Evolutionary conservation across 441 rosid species (phyloP), one percentile per base, ranked within the genome.

Genomic region (Erodium texanum): DNA sequence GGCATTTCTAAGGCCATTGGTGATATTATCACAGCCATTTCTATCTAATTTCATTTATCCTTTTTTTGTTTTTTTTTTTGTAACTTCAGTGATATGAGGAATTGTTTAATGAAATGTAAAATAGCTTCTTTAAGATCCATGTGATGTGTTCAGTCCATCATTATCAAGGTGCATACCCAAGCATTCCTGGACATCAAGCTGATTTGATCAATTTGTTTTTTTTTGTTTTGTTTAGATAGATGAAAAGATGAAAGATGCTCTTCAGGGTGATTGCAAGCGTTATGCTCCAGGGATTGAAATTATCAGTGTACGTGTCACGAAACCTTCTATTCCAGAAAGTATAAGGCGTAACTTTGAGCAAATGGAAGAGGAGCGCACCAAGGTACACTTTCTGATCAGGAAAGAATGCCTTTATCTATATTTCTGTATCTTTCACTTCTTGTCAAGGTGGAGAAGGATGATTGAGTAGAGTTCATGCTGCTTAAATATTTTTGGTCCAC

Each of bases 191-290:
- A 20, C 14, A 20, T 56, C 62, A 20, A 20, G 24, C 62, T 54
- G 62, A 20, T 56, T 56, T 14, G 24, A 9, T 20, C 23, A 64
- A 16, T n/a, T 24, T 64, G 24, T 23, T 22, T 32, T 67, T 71
- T 72, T 3, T 23, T 22, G 24, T 67, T 71, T 72, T 3, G 18
- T 74, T 69, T 76, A 92, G 97, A 92, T 90, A 67, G 98, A 88
- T 75, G 96, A 92, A 73, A 88, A 88, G 74, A 92, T 90, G 97
- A 89, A 90, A 82, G 96, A 92, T n/a, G 93, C 96, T 72, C 93
- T 92, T 76, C 96, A 92, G 69, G 89, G 36, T 76, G 96, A 92
- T 75, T 92, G 98, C 78, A 92, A 96, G 3, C 84, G 85, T 19
- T 88, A 87, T 81, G 93, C 98, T 76, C 97, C 96, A 20, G 98